Conservation (phyloP, 2,329 filamentous ascomycete genomes). For the Lasiodiplodia gonubiensis region DNA sequence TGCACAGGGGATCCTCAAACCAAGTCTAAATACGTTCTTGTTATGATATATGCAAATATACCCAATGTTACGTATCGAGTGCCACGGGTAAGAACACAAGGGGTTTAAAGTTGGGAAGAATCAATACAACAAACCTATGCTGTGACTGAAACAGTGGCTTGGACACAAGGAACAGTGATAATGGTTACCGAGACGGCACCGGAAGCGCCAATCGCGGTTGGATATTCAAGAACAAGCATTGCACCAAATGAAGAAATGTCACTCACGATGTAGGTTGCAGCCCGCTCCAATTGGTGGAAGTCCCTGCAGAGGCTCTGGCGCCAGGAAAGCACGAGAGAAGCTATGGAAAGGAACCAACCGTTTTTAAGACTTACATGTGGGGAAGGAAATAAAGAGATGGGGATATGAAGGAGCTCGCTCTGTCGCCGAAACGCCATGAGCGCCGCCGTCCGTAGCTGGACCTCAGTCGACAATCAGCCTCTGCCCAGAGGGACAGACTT, state of each 20-base stretch:
- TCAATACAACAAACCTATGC: not conserved
- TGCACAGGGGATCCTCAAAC: not conserved
- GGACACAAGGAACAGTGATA: not conserved
- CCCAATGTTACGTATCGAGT: not conserved
- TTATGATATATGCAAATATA: not conserved
- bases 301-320: conserved; percentile 2
- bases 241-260: not conserved
- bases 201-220: not conserved
- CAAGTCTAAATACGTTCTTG: not conserved
- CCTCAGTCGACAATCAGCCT: conserved; percentile 24
- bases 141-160: not conserved
- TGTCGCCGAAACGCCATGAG: conserved; percentile 13
- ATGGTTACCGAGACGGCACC: not conserved
- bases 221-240: not conserved
- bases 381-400: conserved; percentile 9
- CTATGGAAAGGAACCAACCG: conserved; percentile 28
- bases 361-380: conserved; percentile 29
- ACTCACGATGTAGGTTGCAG: conserved; percentile 2
- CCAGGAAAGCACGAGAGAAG: conserved; percentile 8
- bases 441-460: conserved; percentile 22
- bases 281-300: conserved; percentile 1
- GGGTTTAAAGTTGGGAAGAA: not conserved
- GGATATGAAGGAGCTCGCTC: conserved; percentile 17
- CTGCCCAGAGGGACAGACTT: conserved; percentile 13
- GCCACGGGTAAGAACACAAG: not conserved